These are phyloP conservation scores for Cryptococcus amylolentus DNA, from an alignment of 1,284 basidiomycete genomes.

Conservation along the genomic window DNA sequence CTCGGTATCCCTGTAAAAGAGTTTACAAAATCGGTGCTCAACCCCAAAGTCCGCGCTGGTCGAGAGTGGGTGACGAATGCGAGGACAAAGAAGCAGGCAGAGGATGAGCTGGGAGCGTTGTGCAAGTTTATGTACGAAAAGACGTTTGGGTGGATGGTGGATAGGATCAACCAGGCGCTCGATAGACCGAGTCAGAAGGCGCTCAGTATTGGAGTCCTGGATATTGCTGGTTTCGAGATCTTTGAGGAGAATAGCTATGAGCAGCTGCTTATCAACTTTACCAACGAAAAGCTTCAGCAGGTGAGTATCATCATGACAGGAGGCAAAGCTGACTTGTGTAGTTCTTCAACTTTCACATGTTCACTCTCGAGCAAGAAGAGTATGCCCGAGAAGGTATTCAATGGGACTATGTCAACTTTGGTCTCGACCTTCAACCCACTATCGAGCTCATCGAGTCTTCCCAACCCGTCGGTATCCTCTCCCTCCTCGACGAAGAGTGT, in stretches of 20 bases:
- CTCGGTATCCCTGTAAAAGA: slow-evolving; percentile 87
- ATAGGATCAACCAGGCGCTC: slow-evolving; percentile 89
- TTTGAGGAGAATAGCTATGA: slow-evolving; percentile 78
- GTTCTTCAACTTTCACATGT: slow-evolving; percentile 99
- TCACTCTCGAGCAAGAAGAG: slow-evolving; percentile 98
- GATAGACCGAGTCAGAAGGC: slow-evolving; percentile 89
- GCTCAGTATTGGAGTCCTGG: slow-evolving; percentile 91
- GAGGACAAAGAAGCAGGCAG: slow-evolving; percentile 83
- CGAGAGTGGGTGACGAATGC: slow-evolving; percentile 96
- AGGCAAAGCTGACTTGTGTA: slow-evolving; percentile 7
- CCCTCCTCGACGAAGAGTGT: slow-evolving; percentile 94
- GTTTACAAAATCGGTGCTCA: slow-evolving; percentile 81
- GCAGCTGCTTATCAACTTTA: slow-evolving; percentile 98
- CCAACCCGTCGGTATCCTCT: slow-evolving; percentile 79
- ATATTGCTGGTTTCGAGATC: slow-evolving; percentile 99
- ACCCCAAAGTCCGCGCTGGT: slow-evolving; percentile 87
- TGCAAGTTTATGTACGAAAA: slow-evolving; percentile 99
- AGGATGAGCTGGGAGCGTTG: slow-evolving; percentile 86
- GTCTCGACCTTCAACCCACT: slow-evolving; percentile 93
- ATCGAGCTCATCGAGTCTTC: slow-evolving; percentile 91
- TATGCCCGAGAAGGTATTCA: slow-evolving; percentile 95
- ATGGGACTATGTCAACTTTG: slow-evolving; percentile 99
- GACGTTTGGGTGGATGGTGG: slow-evolving; percentile 88
- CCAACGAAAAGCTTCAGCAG: slow-evolving; percentile 94
- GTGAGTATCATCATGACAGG: slow-evolving; percentile 10